Conservation (phyloP, 2,329 filamentous ascomycete genomes). For the Dothiorella sarmentorum region DNA sequence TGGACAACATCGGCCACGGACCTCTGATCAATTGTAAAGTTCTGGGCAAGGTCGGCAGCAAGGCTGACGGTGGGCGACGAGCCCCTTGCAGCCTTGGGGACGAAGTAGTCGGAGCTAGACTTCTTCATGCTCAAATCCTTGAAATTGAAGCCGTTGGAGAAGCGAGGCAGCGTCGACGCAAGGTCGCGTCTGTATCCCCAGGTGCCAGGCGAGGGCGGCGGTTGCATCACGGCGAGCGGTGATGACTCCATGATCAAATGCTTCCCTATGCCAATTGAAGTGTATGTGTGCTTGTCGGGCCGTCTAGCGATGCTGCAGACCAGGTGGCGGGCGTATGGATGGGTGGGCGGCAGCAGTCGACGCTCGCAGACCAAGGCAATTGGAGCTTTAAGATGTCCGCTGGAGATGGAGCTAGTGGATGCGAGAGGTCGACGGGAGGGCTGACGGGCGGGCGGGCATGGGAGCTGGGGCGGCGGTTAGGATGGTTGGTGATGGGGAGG, state of each 20-base stretch:
- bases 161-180: conserved; percentile 51
- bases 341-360: conserved; percentile 8
- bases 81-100: conserved; percentile 69
- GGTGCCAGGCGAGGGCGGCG: conserved; percentile 59
- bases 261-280: conserved; percentile 5
- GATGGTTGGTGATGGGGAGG: conserved; percentile 26
- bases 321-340: conserved; percentile 1
- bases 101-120: conserved; percentile 75
- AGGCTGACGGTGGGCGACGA: conserved; percentile 90
- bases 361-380: conserved; percentile 9
- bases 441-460: conserved; percentile 23
- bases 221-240: conserved; percentile 89
- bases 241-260: conserved; percentile 60
- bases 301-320: conserved; percentile 1
- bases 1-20: conserved; percentile 45
- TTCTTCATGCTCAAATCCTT: conserved; percentile 70
- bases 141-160: conserved; percentile 69
- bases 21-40: conserved; percentile 96
- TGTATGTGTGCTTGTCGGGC: conserved; percentile 11
- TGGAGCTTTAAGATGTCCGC: conserved; percentile 12
- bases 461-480: conserved; percentile 23
- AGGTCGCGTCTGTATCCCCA: conserved; percentile 61
- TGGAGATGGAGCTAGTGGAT: conserved; percentile 1
- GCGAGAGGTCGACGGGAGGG: conserved; percentile 15
- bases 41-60: conserved; percentile 91